These are phyloP conservation scores for Solanum rostratum DNA, from an alignment of 257 asterid species.

Conservation along the genomic window DNA sequence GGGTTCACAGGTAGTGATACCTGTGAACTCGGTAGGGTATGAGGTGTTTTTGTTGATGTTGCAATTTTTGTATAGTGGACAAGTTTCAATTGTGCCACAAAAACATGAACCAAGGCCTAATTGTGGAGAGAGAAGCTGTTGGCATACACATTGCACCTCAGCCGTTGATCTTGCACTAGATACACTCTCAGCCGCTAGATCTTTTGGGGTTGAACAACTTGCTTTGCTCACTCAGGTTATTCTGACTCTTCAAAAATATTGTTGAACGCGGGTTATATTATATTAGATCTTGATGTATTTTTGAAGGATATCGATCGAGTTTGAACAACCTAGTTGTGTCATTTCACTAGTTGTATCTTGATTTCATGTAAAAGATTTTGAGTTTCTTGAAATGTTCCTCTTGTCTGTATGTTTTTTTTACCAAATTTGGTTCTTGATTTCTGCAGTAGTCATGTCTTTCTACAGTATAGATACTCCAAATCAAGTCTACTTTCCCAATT, in stretches of 20 bases:
- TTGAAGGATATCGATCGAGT: neutral
- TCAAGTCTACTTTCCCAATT: slow-evolving; percentile 34
- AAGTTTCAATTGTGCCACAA: slow-evolving; percentile 90
- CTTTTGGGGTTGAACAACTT: slow-evolving; percentile 86
- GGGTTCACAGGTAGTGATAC: slow-evolving; percentile 19
- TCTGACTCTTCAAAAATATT: neutral
- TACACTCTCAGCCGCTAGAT: slow-evolving; percentile 88
- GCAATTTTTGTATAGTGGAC: slow-evolving; percentile 91
- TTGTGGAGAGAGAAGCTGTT: slow-evolving; percentile 76
- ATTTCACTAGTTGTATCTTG: neutral
- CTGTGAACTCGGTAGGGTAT: slow-evolving; percentile 75
- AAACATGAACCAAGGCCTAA: slow-evolving; percentile 88
- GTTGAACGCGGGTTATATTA: neutral
- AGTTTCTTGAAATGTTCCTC: slow-evolving; percentile 23
- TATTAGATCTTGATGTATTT: neutral
- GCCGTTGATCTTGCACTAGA: slow-evolving; percentile 99
- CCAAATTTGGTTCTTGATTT: slow-evolving; percentile 24
- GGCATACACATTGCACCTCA: slow-evolving; percentile 97
- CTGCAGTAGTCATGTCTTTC: slow-evolving; percentile 65
- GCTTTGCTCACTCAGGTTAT: slow-evolving; percentile 80
- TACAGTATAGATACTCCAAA: slow-evolving; percentile 22
- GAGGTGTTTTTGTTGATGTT: slow-evolving; percentile 80
- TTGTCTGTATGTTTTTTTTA: slow-evolving; percentile 17
- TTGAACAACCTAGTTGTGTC: neutral
- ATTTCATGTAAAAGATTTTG: neutral